A percentile compares a stretch with the other conserved stretches of the same genome.
Conservation (phyloP, 352 stramenopile genomes). For the Phytophthora boehmeriae region DNA sequence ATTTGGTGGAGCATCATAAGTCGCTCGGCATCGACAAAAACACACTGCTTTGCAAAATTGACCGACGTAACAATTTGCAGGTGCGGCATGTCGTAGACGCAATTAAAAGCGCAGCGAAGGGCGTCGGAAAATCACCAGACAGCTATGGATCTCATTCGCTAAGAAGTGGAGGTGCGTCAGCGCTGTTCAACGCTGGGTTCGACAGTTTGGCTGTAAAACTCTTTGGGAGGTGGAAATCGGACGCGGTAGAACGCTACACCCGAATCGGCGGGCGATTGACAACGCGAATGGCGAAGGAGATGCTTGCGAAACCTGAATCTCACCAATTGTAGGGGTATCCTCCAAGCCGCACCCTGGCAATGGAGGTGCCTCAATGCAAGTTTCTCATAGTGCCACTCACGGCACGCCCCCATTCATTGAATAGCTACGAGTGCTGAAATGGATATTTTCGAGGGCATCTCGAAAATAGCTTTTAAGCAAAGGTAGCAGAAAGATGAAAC, state of each 20-base stretch:
- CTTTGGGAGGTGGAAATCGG: constrained; percentile 11
- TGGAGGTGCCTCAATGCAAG: constrained; percentile 6
- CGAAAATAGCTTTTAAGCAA: too few species aligned
- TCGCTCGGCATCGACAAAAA: background rate
- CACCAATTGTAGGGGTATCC: background rate
- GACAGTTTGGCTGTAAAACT: constrained; percentile 12
- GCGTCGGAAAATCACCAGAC: background rate
- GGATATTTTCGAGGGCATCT: too few species aligned
- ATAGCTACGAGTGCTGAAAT: too few species aligned
- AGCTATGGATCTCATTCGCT: constrained; percentile 7
- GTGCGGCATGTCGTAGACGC: background rate
- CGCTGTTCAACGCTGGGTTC: constrained; percentile 10
- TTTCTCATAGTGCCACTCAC: background rate
- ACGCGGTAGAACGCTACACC: constrained; percentile 5
- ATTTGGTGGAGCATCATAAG: background rate
- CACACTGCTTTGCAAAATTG: constrained; percentile 1
- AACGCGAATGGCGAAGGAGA: background rate
- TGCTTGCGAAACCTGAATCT: background rate
- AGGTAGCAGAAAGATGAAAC: too few species aligned
- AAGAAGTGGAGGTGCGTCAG: constrained; percentile 2
- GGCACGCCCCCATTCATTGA: too few species aligned
- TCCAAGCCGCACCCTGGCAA: constrained; percentile 10
- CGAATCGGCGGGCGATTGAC: background rate
- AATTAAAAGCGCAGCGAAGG: background rate
- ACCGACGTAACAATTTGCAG: background rate